Evolutionary conservation across 1,139 yeast species (phyloP).

Genomic region (Pichia sp.): DNA sequence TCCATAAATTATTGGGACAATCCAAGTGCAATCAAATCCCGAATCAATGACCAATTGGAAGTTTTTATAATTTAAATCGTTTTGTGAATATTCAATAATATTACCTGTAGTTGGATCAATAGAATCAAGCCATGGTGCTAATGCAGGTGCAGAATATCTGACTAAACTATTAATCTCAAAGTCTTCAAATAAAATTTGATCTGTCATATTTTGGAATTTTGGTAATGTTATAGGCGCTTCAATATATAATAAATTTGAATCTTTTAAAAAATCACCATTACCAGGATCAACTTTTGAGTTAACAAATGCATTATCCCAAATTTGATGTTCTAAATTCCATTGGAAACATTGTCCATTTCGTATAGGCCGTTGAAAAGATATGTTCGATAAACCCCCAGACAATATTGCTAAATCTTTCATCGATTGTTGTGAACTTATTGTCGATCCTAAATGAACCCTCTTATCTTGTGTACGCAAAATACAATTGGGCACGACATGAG

Average conservation of each 20-base stretch:
- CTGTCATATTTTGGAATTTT: conserved; percentile 75
- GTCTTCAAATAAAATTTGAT: conserved; percentile 92
- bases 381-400: conserved; percentile 41
- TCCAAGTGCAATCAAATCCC: conserved; percentile 85
- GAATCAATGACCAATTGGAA: conserved; percentile 79
- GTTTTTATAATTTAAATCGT: conserved; percentile 35
- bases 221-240: conserved; percentile 85
- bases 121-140: conserved; percentile 58
- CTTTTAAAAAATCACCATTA: conserved; percentile 38
- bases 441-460: conserved; percentile 66
- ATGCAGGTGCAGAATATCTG: conserved; percentile 57
- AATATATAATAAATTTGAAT: conserved; percentile 51
- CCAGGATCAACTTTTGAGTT: conserved; percentile 31
- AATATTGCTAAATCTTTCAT: conserved; percentile 50
- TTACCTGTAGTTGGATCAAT: neutral
- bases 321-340: conserved; percentile 89
- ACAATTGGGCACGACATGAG: conserved; percentile 59
- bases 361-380: conserved; percentile 71
- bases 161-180: conserved; percentile 70
- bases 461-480: conserved; percentile 74
- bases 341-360: conserved; percentile 85
- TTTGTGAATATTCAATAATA: too few species aligned
- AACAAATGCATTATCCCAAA: conserved; percentile 79
- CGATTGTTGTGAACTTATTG: conserved; percentile 36
- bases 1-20: conserved; percentile 79